Conservation (phyloP, 169 alveolate genomes). For the Eimeria zaria region DNA sequence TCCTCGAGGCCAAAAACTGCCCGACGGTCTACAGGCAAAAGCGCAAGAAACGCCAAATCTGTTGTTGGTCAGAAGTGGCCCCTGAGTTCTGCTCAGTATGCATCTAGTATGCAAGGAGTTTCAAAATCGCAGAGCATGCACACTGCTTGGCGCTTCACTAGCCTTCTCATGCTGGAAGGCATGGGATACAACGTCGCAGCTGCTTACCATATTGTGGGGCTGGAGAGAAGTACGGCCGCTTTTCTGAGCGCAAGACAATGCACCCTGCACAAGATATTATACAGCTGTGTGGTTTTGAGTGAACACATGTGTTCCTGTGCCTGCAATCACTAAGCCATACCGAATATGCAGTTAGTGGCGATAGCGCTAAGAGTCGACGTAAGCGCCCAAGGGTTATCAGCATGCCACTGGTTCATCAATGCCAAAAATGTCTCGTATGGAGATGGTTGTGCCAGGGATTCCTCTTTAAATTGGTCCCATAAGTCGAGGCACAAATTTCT, state of each 20-base stretch:
- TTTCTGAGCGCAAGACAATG: constrained; percentile 32
- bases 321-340: not conserved
- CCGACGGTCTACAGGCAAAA: constrained; percentile 7
- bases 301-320: not conserved
- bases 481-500: constrained; percentile 52
- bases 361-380: not conserved
- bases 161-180: not conserved
- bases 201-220: constrained; percentile 30
- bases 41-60: not conserved
- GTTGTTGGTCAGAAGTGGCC: not conserved
- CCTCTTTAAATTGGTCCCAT: constrained; percentile 9
- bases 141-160: not conserved
- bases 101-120: not conserved
- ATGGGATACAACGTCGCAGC: not conserved
- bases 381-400: constrained; percentile 41
- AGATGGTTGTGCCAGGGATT: constrained; percentile 10
- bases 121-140: not conserved
- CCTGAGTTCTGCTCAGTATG: not conserved
- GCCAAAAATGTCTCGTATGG: constrained; percentile 18
- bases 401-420: constrained; percentile 35
- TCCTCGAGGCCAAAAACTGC: constrained; percentile 1
- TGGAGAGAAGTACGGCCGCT: constrained; percentile 66
- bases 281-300: not conserved
- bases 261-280: not conserved
- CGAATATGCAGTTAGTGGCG: constrained; percentile 61